These are phyloP conservation scores for Aureobasidium leucospermi DNA, from an alignment of 2,329 filamentous ascomycete genomes.

Conservation along the genomic window DNA sequence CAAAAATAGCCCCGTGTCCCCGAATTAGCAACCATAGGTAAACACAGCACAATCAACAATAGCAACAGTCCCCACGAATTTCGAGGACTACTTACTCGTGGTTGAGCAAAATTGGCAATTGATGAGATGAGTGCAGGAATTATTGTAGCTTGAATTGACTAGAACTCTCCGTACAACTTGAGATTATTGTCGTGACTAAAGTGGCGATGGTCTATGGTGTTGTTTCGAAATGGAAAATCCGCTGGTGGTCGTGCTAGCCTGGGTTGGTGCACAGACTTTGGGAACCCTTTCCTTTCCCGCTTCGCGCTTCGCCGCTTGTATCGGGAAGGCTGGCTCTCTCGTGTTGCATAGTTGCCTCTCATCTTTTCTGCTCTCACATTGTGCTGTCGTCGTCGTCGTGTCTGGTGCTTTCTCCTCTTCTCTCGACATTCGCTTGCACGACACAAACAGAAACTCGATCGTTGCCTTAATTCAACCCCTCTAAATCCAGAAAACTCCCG, in stretches of 20 bases:
- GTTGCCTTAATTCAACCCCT: neutral
- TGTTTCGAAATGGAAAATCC: neutral
- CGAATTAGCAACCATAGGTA: neutral
- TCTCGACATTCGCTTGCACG: constrained; percentile 7
- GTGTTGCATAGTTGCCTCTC: constrained; percentile 4
- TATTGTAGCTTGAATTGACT: neutral
- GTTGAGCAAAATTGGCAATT: neutral
- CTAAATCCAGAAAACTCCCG: neutral
- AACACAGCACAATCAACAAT: constrained; percentile 3
- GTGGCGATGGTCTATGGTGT: constrained; percentile 1
- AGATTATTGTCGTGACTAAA: neutral
- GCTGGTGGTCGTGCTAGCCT: neutral
- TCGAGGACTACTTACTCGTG: too few relatives aligned
- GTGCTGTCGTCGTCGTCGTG: neutral
- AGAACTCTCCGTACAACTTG: neutral
- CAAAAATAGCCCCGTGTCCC: constrained; percentile 9
- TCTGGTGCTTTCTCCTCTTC: neutral
- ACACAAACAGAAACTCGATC: neutral
- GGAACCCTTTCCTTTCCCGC: neutral
- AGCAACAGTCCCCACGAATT: neutral
- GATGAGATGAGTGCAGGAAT: neutral
- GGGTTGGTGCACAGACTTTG: too few relatives aligned
- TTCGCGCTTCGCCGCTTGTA: neutral
- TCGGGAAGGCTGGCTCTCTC: neutral
- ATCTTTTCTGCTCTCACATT: neutral